Base-by-base conservation (phyloP, 2,329 filamentous ascomycete genomes). In the Chaetomium sp. region DNA sequence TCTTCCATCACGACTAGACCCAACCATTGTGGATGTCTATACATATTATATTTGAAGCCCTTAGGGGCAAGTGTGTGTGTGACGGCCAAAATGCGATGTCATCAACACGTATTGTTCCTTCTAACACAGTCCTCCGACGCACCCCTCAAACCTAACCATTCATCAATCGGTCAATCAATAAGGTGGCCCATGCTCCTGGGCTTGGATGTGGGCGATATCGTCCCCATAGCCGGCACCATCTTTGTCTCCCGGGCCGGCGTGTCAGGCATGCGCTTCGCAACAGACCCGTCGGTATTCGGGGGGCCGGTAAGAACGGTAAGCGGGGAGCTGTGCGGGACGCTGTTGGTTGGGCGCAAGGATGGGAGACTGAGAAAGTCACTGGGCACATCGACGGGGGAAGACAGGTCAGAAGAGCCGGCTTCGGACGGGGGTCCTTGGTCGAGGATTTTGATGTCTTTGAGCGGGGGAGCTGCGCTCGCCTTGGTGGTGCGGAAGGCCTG, bases 141-240 rank as follows among this genome's bases (percentile, higher is more conserved):
- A 40, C 37, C 12, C 37, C 37, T 40, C 37, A 27, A 27, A 27
- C 19, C 19, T n/a, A n/a, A n/a, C n/a, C n/a, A n/a, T n/a, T 2
- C 19, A 27, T 27, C 19, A 27, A 27, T 27, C 2, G 19, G 19
- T 55, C 49, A 65, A 52, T 75, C 66, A 56, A 77, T 67, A 12
- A 77, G 58, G n/a, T 62, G 61, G 19, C 60, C 65, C 71, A 79
- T 71, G 35, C 68, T 70, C 12, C 66, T 67, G 4, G 76, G 76
- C 19, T 73, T 63, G 3, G 70, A 72, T 34, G 65, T 70, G 6
- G 76, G 74, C 33, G 75, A 77, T 40, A 78, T 76, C 5, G 75
- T 76, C 27, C 55, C 44, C n/a, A 42, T 27, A 9, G 38, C 27
- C 2, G 34, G 27, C 2, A 35, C 40, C 19, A 12, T 8, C 6